These are phyloP conservation scores for Aspergillus intermedius DNA, from an alignment of 2,329 filamentous ascomycete genomes.

Conservation along the genomic window DNA sequence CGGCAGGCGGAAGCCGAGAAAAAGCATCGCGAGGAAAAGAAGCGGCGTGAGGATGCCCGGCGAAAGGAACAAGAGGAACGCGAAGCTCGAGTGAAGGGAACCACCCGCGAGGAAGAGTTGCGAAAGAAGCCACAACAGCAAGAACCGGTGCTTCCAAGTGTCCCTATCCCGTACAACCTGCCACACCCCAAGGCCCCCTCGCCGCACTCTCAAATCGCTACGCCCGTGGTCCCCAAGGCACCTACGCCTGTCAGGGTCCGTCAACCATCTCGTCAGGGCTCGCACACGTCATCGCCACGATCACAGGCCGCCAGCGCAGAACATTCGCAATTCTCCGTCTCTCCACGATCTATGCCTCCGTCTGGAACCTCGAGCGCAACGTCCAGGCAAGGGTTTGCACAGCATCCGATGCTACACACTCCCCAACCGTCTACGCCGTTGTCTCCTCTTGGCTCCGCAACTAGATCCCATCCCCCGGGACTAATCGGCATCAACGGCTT, in stretches of 20 bases:
- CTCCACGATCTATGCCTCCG: constrained; percentile 56
- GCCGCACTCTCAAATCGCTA: constrained; percentile 71
- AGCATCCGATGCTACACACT: constrained; percentile 48
- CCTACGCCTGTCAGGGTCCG: constrained; percentile 71
- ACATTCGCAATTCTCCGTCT: constrained; percentile 58
- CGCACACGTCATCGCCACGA: constrained; percentile 60
- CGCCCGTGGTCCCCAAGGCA: constrained; percentile 74
- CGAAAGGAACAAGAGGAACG: constrained; percentile 67
- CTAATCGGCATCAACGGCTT: constrained; percentile 48
- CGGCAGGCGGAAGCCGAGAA: constrained; percentile 78
- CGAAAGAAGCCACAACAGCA: constrained; percentile 47
- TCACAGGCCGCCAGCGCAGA: constrained; percentile 43
- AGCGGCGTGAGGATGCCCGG: constrained; percentile 61
- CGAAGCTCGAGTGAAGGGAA: constrained; percentile 59
- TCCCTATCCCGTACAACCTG: constrained; percentile 49
- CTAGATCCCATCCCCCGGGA: constrained; percentile 50
- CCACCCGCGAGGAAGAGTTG: constrained; percentile 49
- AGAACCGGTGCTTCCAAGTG: constrained; percentile 55
- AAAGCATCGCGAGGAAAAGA: constrained; percentile 79
- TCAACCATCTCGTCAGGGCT: constrained; percentile 72
- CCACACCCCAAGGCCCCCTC: constrained; percentile 55
- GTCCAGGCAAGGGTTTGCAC: constrained; percentile 53
- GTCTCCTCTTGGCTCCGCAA: constrained; percentile 58
- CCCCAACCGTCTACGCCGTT: constrained; percentile 56
- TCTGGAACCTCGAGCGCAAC: constrained; percentile 57